A percentile compares a stretch with the other conserved stretches of the same genome.
phyloP scores from a whole-genome alignment of 306 rosid species.

The Malus sieversii region DNA sequence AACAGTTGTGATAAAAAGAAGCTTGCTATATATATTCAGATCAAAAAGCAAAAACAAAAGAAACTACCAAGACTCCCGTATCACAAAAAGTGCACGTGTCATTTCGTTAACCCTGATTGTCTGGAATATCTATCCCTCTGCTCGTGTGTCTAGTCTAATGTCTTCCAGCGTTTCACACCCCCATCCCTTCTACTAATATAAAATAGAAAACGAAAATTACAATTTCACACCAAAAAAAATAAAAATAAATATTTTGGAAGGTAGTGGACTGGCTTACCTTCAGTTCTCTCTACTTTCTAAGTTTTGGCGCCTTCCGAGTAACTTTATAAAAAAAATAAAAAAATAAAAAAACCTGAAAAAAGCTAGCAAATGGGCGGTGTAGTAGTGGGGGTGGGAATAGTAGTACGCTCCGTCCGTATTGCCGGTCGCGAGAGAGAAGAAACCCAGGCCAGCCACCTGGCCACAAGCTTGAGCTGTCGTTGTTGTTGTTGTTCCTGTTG shows the following conservation, averaged over 20 bases:
- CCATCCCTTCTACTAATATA: not conserved
- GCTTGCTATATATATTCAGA: too few relatives aligned
- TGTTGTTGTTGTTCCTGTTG: conserved; percentile 8
- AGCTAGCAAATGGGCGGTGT: not conserved
- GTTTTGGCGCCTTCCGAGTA: not conserved
- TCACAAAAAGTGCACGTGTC: not conserved
- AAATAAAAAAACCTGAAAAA: too few relatives aligned
- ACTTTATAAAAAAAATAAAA: not conserved
- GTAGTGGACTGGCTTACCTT: not conserved
- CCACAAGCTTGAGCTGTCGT: conserved; percentile 25
- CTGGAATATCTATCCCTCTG: conserved; percentile 1
- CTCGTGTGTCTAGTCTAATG: not conserved
- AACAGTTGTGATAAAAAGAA: too few relatives aligned
- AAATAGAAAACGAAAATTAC: not conserved
- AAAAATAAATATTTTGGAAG: not conserved
- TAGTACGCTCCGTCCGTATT: conserved; percentile 17
- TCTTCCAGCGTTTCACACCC: too few relatives aligned
- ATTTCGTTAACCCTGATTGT: conserved; percentile 5
- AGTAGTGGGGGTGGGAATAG: not conserved
- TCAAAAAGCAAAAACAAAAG: too few relatives aligned
- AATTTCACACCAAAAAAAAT: not conserved
- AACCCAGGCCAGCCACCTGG: conserved; percentile 55
- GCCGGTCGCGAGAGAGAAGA: conserved; percentile 25
- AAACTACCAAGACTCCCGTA: not conserved
- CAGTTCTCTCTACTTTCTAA: not conserved